A percentile compares a stretch with the other conserved stretches of the same genome.
phyloP scores from a whole-genome alignment of 106 monocot genomes.

The Acorus gramineus region DNA sequence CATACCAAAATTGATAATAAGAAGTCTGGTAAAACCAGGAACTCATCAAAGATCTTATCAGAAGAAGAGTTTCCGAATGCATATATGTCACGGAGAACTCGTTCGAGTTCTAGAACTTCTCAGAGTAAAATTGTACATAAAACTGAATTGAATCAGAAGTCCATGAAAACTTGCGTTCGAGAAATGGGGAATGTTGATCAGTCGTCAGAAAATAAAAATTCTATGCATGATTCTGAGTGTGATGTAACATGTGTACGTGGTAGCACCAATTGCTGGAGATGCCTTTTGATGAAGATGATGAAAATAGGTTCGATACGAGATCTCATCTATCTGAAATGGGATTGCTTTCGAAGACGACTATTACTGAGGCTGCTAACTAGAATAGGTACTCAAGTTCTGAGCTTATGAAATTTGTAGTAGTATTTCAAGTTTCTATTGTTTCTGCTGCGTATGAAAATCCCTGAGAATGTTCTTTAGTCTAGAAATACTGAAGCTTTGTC shows the following conservation, averaged over 20 bases:
- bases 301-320: constrained; percentile 27
- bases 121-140: constrained; percentile 6
- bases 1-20: constrained; percentile 5
- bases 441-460: no score
- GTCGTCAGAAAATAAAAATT: constrained; percentile 4
- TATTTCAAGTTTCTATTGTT: no score
- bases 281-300: constrained; percentile 24
- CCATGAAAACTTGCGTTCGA: background rate
- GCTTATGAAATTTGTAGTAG: background rate
- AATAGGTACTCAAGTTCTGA: constrained; percentile 34
- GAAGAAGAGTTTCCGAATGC: constrained; percentile 9
- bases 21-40: constrained; percentile 14
- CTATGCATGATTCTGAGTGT: constrained; percentile 5
- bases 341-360: constrained; percentile 28
- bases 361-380: constrained; percentile 31
- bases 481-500: background rate
- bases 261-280: constrained; percentile 43
- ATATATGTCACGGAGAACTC: constrained; percentile 18
- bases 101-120: constrained; percentile 14
- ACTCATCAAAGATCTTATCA: constrained; percentile 4
- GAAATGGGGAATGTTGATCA: no score
- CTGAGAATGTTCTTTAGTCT: background rate
- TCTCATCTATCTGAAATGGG: constrained; percentile 48
- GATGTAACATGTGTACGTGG: constrained; percentile 3
- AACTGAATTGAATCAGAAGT: background rate